Base-by-base conservation (phyloP, 2,329 filamentous ascomycete species). In the Tetracladium maxilliforme region DNA sequence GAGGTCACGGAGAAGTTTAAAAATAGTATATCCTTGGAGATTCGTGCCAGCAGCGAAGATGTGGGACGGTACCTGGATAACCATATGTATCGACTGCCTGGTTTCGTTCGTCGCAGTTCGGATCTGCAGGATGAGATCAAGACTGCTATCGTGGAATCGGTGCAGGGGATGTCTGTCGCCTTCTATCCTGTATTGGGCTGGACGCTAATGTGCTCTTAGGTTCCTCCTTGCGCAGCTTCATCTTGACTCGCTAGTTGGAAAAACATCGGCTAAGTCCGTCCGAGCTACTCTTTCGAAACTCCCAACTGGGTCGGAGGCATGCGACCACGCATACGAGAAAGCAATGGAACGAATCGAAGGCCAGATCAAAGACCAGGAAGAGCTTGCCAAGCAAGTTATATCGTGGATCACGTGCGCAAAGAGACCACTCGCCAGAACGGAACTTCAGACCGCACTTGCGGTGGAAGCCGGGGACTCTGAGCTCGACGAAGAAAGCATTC, bases 401-500 rank as follows among this genome's bases (percentile, higher is more conserved):
- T 39, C 40, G 1, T 63, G 54, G 58, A 48, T 63, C 7, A 43
- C 40, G 1, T 54, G 30, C 19, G 44, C 53, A 1, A 46, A 37
- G 22, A 41, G 47, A 20, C 47, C 37, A 1, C 30, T 63, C 0
- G 44, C 30, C 2, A 38, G 28, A 2, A 0, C 11, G 1, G 54
- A 62, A 28, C 41, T 64, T 4, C 44, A 46, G 24, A 44, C 61
- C 31, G 57, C 56, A 0, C 42, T 65, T 10, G 56, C 50, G 0
- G 36, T 56, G 0, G 45, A 54, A 19, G 2, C 25, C 3, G 43
- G 32, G 1, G 21, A 36, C 3, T 1, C 24, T 0, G 28, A 38
- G 2, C 24, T 60, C 8, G 46, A 58, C 5, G 13, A 43, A 22
- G 44, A 54, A 0, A 50, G 52, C 12, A 12, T 58, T 1, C 31